Conservation (phyloP, 306 rosid genomes). For the Castanospermum australe region DNA sequence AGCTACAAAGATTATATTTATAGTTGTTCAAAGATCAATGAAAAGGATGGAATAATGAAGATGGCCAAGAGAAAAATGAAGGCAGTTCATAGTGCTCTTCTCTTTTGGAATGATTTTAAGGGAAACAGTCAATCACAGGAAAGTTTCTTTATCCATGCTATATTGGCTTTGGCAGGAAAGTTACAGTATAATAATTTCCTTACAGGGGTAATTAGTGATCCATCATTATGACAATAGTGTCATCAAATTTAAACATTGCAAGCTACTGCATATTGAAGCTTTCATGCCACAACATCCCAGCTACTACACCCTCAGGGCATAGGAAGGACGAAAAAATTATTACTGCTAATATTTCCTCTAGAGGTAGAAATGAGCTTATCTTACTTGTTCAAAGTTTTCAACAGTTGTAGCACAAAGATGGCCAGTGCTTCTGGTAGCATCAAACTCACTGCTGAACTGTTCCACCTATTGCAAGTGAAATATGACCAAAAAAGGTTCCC, state of each 20-base stretch:
- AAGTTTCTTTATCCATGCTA: neutral
- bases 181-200: neutral
- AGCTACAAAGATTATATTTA: neutral
- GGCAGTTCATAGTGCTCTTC: neutral
- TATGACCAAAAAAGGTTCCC: neutral
- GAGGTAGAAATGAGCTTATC: slow-evolving; percentile 22
- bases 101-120: neutral
- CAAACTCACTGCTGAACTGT: slow-evolving; percentile 55
- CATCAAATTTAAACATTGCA: slow-evolving; percentile 25
- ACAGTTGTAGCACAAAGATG: slow-evolving; percentile 78
- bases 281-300: neutral
- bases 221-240: neutral
- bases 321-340: neutral
- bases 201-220: neutral
- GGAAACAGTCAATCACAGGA: neutral
- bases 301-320: slow-evolving; percentile 4
- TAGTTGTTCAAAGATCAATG: slow-evolving; percentile 5
- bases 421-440: slow-evolving; percentile 90
- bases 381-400: slow-evolving; percentile 80
- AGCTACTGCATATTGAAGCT: neutral
- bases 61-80: neutral
- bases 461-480: slow-evolving; percentile 55
- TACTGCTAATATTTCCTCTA: neutral
- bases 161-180: neutral
- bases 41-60: slow-evolving; percentile 3